Conservation (phyloP, 257 asterid species). For the Gentiana macrophylla region DNA sequence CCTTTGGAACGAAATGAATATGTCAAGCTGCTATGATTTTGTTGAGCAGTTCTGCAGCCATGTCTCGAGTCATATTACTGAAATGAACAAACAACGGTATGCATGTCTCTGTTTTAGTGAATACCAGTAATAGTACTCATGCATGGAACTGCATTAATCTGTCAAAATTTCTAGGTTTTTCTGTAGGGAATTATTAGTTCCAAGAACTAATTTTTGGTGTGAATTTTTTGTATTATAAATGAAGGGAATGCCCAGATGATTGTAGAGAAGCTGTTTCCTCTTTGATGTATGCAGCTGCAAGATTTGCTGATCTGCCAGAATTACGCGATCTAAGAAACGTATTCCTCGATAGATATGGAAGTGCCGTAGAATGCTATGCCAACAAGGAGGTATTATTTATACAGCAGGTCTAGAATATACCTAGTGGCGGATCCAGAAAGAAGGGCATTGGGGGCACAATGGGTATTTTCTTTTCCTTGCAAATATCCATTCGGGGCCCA, state of each 20-base stretch:
- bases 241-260: constrained; percentile 89
- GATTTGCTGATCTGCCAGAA: constrained; percentile 87
- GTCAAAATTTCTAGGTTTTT: background rate
- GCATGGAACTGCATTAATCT: background rate
- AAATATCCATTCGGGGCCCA: too few species aligned
- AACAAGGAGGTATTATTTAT: constrained; percentile 43
- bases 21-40: constrained; percentile 49
- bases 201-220: background rate
- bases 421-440: background rate
- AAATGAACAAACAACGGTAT: too few species aligned
- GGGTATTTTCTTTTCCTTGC: too few species aligned
- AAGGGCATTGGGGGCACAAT: background rate
- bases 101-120: too few species aligned
- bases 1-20: constrained; percentile 47
- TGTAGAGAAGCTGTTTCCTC: constrained; percentile 78
- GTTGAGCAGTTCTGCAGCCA: constrained; percentile 39
- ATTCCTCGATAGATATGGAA: constrained; percentile 61
- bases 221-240: background rate
- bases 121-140: too few species aligned
- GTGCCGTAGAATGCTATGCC: constrained; percentile 33
- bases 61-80: too few species aligned
- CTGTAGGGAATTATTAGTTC: background rate
- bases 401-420: background rate
- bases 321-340: constrained; percentile 57
- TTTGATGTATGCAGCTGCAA: constrained; percentile 78